These are phyloP conservation scores for Dactylellina drechsleri DNA, from an alignment of 2,329 filamentous ascomycete species.

Conservation along the genomic window DNA sequence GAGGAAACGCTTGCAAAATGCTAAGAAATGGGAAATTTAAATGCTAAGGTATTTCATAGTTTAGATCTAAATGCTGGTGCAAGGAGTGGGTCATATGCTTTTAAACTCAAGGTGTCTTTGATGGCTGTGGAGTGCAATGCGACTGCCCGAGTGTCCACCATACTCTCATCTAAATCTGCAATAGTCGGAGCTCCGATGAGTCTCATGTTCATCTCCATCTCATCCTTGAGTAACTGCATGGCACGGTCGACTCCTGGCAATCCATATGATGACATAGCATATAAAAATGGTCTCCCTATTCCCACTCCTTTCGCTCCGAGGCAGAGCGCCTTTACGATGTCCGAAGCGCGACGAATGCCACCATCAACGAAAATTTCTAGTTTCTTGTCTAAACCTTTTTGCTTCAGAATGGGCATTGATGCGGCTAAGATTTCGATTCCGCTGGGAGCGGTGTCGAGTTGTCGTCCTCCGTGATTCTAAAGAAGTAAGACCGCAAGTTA, in stretches of 20 bases:
- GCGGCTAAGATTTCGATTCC: conserved; percentile 91
- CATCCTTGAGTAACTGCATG: conserved; percentile 91
- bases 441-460: conserved; percentile 90
- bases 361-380: conserved; percentile 93
- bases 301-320: conserved; percentile 91
- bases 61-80: conserved; percentile 45
- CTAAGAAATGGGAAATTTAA: neutral
- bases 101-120: conserved; percentile 43
- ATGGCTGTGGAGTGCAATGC: conserved; percentile 47
- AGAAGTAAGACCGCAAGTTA: neutral
- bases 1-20: neutral
- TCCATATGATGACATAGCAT: conserved; percentile 94
- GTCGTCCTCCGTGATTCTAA: conserved; percentile 88
- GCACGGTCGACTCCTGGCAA: conserved; percentile 86
- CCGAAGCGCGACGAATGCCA: conserved; percentile 86
- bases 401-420: conserved; percentile 85
- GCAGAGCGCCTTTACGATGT: conserved; percentile 94
- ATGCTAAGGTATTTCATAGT: conserved; percentile 8
- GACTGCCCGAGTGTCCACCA: conserved; percentile 76
- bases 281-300: conserved; percentile 93
- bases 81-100: conserved; percentile 45
- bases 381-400: conserved; percentile 76
- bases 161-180: conserved; percentile 78
- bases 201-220: conserved; percentile 99
- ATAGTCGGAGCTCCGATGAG: conserved; percentile 82